Evolutionary conservation across 2,329 filamentous ascomycete genomes (phyloP), one percentile per base, ranked within the genome.

Genomic region (Aspergillus ochraceoroseus): DNA sequence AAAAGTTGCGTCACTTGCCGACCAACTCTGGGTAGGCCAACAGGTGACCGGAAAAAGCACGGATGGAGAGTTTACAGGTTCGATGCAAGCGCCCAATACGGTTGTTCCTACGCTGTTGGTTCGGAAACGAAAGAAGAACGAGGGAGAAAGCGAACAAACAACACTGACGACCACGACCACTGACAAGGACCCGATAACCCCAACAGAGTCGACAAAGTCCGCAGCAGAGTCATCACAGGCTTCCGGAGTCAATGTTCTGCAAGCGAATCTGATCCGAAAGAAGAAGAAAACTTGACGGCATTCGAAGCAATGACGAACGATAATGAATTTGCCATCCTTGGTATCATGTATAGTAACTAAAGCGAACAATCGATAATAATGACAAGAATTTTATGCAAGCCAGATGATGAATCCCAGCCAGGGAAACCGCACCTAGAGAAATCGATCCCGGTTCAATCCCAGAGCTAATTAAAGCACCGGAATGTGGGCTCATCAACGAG

Each of bases 221-320:
- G n/a, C 46, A 18, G 30, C 46, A 11, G 22, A n/a, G n/a, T n/a
- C n/a, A n/a, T n/a, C n/a, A n/a, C n/a, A n/a, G n/a, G n/a, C n/a
- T n/a, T n/a, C n/a, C n/a, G n/a, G 23, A 5, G 58, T 67, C 31
- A 68, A 67, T 51, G 49, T 67, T 30, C 57, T 68, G n/a, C 58
- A 59, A 43, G 57, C 59, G 8, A 61, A 48, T 23, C 43, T 67
- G 43, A 54, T 68, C 25, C 50, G 63, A 32, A 68, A 68, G 47
- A 68, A 66, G 46, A 67, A 67, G 45, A 68, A 67, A 52, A 56
- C 53, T 19, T 64, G 26, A 43, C 11, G 7, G 19, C 7, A 6
- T 5, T 13, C n/a, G n/a, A 7, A 34, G 14, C 20, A 26, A 7
- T 13, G 12, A 29, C 28, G 23, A 41, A 39, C 35, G 32, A 41